phyloP scores from a whole-genome alignment of 2,329 filamentous ascomycete genomes.

The Fonsecaea erecta region DNA sequence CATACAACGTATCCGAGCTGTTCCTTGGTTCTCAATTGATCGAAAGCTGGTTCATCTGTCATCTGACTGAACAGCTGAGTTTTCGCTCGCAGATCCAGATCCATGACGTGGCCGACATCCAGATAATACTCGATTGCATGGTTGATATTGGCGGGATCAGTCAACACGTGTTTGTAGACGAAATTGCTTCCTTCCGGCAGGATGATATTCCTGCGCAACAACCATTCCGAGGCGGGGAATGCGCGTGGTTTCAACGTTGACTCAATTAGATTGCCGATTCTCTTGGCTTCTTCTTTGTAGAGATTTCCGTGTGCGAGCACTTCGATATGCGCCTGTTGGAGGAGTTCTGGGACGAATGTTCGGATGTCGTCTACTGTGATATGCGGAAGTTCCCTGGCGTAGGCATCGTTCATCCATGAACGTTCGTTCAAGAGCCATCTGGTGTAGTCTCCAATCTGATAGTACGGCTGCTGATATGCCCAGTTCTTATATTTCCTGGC shows the following conservation, averaged over 20 bases:
- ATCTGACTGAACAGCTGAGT: conserved; percentile 84
- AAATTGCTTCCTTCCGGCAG: conserved; percentile 81
- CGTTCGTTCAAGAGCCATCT: conserved; percentile 78
- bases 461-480: conserved; percentile 85
- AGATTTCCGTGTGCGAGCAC: conserved; percentile 88
- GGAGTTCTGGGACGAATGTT: conserved; percentile 76
- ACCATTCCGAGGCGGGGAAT: conserved; percentile 79
- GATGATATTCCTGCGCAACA: conserved; percentile 74
- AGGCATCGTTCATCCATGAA: conserved; percentile 78
- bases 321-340: conserved; percentile 86
- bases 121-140: conserved; percentile 82
- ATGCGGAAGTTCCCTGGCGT: conserved; percentile 73
- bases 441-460: conserved; percentile 82
- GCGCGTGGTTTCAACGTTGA: conserved; percentile 73
- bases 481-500: conserved; percentile 80
- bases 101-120: conserved; percentile 69
- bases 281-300: conserved; percentile 89
- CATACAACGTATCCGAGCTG: conserved; percentile 95
- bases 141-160: conserved; percentile 87
- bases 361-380: conserved; percentile 76
- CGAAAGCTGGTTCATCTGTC: conserved; percentile 89
- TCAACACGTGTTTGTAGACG: conserved; percentile 77
- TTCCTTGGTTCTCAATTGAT: conserved; percentile 93
- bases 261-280: conserved; percentile 81
- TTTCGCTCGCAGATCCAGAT: conserved; percentile 74